These are phyloP conservation scores for Leptodermis oblonga DNA, from an alignment of 257 asterid species.

Conservation along the genomic window DNA sequence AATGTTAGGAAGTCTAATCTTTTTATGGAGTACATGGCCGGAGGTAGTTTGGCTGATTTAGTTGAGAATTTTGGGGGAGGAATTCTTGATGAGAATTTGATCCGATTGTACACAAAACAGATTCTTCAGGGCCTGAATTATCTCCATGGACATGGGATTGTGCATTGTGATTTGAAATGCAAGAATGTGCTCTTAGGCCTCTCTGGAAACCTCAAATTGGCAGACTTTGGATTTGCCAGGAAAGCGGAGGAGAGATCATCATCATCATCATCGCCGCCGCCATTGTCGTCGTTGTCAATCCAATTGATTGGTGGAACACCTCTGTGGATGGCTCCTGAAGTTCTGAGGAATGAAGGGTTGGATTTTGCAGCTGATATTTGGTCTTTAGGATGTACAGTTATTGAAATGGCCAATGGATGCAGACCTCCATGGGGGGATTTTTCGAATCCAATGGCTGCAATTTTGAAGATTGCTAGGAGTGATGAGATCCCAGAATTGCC, in stretches of 20 bases:
- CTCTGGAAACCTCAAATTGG: constrained; percentile 4
- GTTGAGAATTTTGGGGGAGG: constrained; percentile 7
- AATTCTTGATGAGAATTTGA: background rate
- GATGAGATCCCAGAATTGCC: constrained; percentile 4
- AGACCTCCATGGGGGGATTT: constrained; percentile 6
- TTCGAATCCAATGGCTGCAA: constrained; percentile 5
- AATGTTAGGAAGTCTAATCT: constrained; percentile 1
- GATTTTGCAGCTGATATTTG: constrained; percentile 10
- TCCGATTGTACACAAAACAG: constrained; percentile 9
- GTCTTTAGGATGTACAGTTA: constrained; percentile 7
- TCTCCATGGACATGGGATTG: constrained; percentile 7
- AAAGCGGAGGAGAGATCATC: background rate
- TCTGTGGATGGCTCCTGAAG: constrained; percentile 15
- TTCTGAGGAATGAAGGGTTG: constrained; percentile 8
- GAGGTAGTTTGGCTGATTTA: constrained; percentile 10
- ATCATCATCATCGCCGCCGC: too few relatives aligned
- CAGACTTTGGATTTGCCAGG: constrained; percentile 10
- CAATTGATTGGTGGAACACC: constrained; percentile 4
- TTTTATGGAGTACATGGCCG: constrained; percentile 12
- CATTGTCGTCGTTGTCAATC: too few relatives aligned
- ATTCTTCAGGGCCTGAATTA: background rate
- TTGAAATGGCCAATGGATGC: constrained; percentile 14
- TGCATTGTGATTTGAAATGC: constrained; percentile 10
- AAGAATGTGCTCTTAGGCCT: constrained; percentile 11
- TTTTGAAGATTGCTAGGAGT: constrained; percentile 1